Evolutionary conservation across 345 rosid species (phyloP), one percentile per base, ranked within the genome.

Genomic region (Gossypium sturtianum): DNA sequence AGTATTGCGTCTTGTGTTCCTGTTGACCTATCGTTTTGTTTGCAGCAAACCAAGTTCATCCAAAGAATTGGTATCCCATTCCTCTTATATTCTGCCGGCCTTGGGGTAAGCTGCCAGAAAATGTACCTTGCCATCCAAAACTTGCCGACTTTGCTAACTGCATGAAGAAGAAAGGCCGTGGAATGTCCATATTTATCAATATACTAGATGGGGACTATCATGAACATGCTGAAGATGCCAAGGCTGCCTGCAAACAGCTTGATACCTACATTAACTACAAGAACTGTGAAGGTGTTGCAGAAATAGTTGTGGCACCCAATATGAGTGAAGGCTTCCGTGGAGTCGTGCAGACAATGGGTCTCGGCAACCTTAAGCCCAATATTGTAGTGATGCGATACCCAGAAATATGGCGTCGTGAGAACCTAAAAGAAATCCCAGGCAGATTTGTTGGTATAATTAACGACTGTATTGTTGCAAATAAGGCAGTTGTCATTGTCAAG

Each of bases 101-200:
- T 11, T 96, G 99, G 99, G 99, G 98, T 63, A 89, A 90, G 86
- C 93, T 96, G 59, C 99, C 99, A 2, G 99, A 93, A 80, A 93
- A 96, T 68, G 98, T 96, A 27, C 97, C 99, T 2, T 96, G 99
- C 86, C 99, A 96, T 78, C 98, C 98, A 20, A 96, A 96, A 76
- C 92, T 96, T 75, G 97, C 97, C 8, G 99, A 96, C 82, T 96
- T 96, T 82, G 97, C 99, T 1, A 96, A 91, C 85, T 96, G 97
- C 82, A 91, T 96, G 99, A 96, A 93, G 90, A 96, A 96, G 80
- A 96, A 96, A 82, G 99, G 98, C 53, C 91, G 98, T 48, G 99
- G 99, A 76, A 96, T 96, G 99, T 96, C 97, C 74, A 93, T 96
- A 66, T 93, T 96, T 43, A 86, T 91, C 65, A 90, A 94, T 13